Percentiles rank a stretch among this genome's conserved stretches.
These are phyloP conservation scores for Xylariaceae sp. DNA, from an alignment of 2,329 filamentous ascomycete species.

Conservation along the genomic window DNA sequence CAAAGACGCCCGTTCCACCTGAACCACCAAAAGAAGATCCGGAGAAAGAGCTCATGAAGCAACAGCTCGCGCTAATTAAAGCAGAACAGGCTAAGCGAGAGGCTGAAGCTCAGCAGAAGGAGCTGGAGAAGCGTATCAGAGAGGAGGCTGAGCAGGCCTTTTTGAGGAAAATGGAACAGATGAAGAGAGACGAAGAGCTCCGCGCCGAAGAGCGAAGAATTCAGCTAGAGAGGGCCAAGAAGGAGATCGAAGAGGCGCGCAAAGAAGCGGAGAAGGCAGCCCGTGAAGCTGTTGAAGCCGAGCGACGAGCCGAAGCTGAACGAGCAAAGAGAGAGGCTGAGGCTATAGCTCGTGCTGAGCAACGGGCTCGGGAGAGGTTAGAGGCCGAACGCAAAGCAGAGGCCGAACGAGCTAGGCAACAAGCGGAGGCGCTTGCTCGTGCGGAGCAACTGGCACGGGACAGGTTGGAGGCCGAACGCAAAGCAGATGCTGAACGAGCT, in stretches of 20 bases:
- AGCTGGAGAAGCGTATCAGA: constrained; percentile 40
- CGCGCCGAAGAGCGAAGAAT: constrained; percentile 30
- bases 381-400: constrained; percentile 33
- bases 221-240: constrained; percentile 40
- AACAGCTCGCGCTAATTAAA: constrained; percentile 50
- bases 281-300: constrained; percentile 34
- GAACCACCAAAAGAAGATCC: constrained; percentile 37
- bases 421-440: constrained; percentile 27
- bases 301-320: constrained; percentile 37
- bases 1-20: constrained; percentile 21
- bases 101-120: constrained; percentile 39
- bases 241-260: constrained; percentile 43
- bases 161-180: constrained; percentile 37
- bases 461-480: constrained; percentile 26
- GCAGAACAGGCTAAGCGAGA: constrained; percentile 41
- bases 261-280: constrained; percentile 42
- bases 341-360: constrained; percentile 30
- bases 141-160: constrained; percentile 43
- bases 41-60: constrained; percentile 56
- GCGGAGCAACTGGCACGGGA: constrained; percentile 33
- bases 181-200: constrained; percentile 32
- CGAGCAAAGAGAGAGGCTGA: constrained; percentile 23
- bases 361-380: constrained; percentile 31
- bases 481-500: constrained; percentile 36
- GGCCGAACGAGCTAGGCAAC: constrained; percentile 30